phyloP scores from a whole-genome alignment of 2,329 filamentous ascomycete genomes.

The Trichoderma sp. region DNA sequence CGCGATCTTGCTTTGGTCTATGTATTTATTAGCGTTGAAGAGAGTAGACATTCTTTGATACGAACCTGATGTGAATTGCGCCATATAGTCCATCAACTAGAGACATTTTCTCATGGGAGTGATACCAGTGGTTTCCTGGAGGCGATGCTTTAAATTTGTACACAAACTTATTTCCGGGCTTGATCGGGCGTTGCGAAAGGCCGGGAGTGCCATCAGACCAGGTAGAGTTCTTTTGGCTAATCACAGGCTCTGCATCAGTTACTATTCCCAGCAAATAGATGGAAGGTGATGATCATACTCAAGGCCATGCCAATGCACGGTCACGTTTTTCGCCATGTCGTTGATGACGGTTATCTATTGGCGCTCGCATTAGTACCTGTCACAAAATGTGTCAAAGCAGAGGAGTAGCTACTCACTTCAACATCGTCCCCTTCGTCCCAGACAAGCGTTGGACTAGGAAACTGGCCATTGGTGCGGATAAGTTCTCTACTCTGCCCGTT shows the following conservation, averaged over 20 bases:
- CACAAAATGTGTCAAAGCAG: background rate
- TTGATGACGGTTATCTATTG: constrained; percentile 10
- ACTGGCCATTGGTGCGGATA: constrained; percentile 27
- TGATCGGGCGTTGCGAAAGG: constrained; percentile 55
- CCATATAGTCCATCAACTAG: constrained; percentile 63
- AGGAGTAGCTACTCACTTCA: constrained; percentile 29
- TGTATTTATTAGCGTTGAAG: constrained; percentile 41
- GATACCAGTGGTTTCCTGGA: constrained; percentile 63
- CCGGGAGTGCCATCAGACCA: constrained; percentile 65
- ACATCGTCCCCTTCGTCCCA: constrained; percentile 28
- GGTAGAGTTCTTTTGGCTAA: constrained; percentile 44
- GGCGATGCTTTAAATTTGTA: constrained; percentile 59
- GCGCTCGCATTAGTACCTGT: background rate
- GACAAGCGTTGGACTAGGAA: constrained; percentile 26
- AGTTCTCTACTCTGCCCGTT: constrained; percentile 26
- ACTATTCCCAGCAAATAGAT: background rate
- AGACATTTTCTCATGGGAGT: constrained; percentile 57
- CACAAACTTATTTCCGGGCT: constrained; percentile 49
- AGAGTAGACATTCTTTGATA: constrained; percentile 39
- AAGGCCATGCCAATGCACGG: constrained; percentile 13
- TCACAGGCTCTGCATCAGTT: background rate
- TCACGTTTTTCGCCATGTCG: constrained; percentile 5
- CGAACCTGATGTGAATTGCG: constrained; percentile 53
- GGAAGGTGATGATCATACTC: background rate
- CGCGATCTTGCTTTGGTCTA: constrained; percentile 7